phyloP scores from a whole-genome alignment of 2,329 filamentous ascomycete species.

The Ceratocystis cacaofunesta region DNA sequence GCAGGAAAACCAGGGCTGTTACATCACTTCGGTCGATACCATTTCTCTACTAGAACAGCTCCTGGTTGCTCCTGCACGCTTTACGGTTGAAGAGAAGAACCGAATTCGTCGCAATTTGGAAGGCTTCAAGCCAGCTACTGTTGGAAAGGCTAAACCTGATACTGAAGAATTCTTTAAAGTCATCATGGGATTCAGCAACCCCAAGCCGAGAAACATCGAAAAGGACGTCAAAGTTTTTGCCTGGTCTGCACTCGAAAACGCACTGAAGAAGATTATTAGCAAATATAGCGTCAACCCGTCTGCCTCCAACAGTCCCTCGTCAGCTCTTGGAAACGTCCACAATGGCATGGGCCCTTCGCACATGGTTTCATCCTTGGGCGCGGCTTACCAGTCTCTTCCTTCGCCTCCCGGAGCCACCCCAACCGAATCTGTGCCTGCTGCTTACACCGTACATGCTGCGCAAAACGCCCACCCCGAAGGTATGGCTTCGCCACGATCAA shows the following conservation, averaged over 20 bases:
- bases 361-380: slow-evolving; percentile 29
- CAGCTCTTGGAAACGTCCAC: slow-evolving; percentile 15
- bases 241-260: slow-evolving; percentile 76
- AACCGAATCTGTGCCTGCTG: slow-evolving; percentile 25
- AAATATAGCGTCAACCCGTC: slow-evolving; percentile 60
- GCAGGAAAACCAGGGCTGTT: slow-evolving; percentile 82
- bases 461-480: slow-evolving; percentile 30
- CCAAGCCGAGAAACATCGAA: slow-evolving; percentile 94
- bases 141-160: slow-evolving; percentile 82
- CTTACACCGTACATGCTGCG: slow-evolving; percentile 27
- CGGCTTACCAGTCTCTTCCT: slow-evolving; percentile 31
- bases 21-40: slow-evolving; percentile 91
- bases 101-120: slow-evolving; percentile 90
- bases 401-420: slow-evolving; percentile 29
- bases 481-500: slow-evolving; percentile 38
- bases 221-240: slow-evolving; percentile 98
- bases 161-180: slow-evolving; percentile 98
- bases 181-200: slow-evolving; percentile 93
- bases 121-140: slow-evolving; percentile 80
- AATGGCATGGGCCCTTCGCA: slow-evolving; percentile 19
- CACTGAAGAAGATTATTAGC: slow-evolving; percentile 93
- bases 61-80: slow-evolving; percentile 58
- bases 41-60: slow-evolving; percentile 89
- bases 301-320: slow-evolving; percentile 26
- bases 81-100: slow-evolving; percentile 97